These are phyloP conservation scores for Dendrostoma leiphaemia DNA, from an alignment of 2,329 filamentous ascomycete genomes.

Conservation along the genomic window DNA sequence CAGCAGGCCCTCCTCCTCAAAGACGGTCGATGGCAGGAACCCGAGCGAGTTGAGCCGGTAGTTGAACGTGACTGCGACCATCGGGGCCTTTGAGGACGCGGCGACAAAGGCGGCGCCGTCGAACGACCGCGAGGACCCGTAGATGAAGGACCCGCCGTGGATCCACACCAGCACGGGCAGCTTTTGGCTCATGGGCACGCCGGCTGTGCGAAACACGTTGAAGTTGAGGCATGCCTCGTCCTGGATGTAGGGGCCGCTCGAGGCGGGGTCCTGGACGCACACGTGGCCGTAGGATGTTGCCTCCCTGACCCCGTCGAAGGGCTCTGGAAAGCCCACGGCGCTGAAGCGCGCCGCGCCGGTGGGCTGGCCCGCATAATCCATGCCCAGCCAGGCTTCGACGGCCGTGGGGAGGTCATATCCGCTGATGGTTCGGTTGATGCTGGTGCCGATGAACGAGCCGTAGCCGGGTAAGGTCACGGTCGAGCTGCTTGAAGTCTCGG, in stretches of 20 bases:
- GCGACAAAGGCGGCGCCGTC: slow-evolving; percentile 31
- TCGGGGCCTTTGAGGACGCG: slow-evolving; percentile 23
- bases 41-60: slow-evolving; percentile 26
- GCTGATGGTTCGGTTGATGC: slow-evolving; percentile 32
- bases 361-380: slow-evolving; percentile 43
- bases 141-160: slow-evolving; percentile 36
- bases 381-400: slow-evolving; percentile 47
- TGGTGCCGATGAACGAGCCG: slow-evolving; percentile 37
- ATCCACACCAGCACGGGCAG: slow-evolving; percentile 39
- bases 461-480: slow-evolving; percentile 34
- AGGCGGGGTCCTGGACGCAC: slow-evolving; percentile 38
- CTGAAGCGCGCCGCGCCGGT: slow-evolving; percentile 39
- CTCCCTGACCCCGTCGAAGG: slow-evolving; percentile 37
- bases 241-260: slow-evolving; percentile 22
- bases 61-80: slow-evolving; percentile 28
- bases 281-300: slow-evolving; percentile 38
- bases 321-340: slow-evolving; percentile 36
- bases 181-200: slow-evolving; percentile 31
- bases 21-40: slow-evolving; percentile 25
- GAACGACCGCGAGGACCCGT: slow-evolving; percentile 33
- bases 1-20: slow-evolving; percentile 24
- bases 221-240: slow-evolving; percentile 38
- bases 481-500: not conserved
- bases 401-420: slow-evolving; percentile 29
- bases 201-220: slow-evolving; percentile 36